phyloP scores from a whole-genome alignment of 257 asterid genomes.

The Jaltomata sinuosa region DNA sequence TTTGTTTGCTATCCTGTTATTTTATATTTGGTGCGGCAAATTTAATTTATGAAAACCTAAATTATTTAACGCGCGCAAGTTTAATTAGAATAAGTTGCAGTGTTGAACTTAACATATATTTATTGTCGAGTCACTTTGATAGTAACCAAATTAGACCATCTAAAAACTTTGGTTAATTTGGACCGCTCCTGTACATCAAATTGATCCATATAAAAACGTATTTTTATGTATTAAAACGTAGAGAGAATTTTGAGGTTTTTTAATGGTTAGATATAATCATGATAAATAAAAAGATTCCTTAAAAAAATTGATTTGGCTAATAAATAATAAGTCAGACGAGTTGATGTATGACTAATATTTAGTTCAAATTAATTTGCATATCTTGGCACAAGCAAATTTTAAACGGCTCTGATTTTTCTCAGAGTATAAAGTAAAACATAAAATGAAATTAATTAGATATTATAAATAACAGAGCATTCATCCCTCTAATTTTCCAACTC shows the following conservation, averaged over 20 bases:
- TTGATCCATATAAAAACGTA: too few relatives aligned
- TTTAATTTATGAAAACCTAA: not conserved
- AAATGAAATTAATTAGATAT: too few relatives aligned
- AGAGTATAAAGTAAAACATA: too few relatives aligned
- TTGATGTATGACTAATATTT: not conserved
- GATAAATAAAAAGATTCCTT: too few relatives aligned
- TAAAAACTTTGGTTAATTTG: too few relatives aligned
- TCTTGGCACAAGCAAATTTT: not conserved
- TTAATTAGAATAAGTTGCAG: not conserved
- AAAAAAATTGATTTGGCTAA: not conserved
- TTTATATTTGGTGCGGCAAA: not conserved
- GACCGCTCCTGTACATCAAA: too few relatives aligned
- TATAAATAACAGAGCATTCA: too few relatives aligned
- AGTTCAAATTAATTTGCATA: not conserved
- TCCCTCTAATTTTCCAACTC: too few relatives aligned
- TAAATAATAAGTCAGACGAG: not conserved
- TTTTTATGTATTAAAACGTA: too few relatives aligned
- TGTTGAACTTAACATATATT: too few relatives aligned
- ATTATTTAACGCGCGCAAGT: not conserved
- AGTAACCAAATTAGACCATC: not conserved
- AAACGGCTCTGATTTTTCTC: too few relatives aligned
- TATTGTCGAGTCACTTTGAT: not conserved
- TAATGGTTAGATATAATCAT: not conserved
- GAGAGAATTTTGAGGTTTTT: too few relatives aligned
- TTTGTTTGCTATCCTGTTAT: not conserved